These are phyloP conservation scores for Trametes coccinea DNA, from an alignment of 768 basidiomycete genomes.

Conservation along the genomic window DNA sequence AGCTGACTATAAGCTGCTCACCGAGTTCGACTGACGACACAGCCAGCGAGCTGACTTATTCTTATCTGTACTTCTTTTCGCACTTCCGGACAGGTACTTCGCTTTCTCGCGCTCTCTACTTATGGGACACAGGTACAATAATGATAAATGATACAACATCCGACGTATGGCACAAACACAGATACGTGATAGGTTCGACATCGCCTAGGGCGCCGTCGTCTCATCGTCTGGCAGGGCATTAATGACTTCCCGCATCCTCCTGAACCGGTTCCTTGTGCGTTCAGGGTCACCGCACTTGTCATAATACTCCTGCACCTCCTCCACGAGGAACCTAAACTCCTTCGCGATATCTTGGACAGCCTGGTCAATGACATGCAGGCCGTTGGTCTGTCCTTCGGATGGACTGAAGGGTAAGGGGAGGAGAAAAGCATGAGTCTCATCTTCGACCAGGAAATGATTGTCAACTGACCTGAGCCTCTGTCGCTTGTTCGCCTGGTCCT, in stretches of 20 bases:
- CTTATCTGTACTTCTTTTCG: neutral
- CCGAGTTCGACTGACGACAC: slow-evolving; percentile 52
- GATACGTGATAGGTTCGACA: neutral
- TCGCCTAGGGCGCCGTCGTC: neutral
- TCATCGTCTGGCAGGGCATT: slow-evolving; percentile 26
- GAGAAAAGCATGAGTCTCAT: neutral
- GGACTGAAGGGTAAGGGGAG: slow-evolving; percentile 4
- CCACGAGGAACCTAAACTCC: slow-evolving; percentile 68
- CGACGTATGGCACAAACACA: neutral
- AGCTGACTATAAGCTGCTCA: slow-evolving; percentile 64
- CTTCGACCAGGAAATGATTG: neutral
- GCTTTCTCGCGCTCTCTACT: too few relatives aligned
- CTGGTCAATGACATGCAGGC: slow-evolving; percentile 66
- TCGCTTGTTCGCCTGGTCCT: slow-evolving; percentile 44
- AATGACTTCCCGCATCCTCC: slow-evolving; percentile 58
- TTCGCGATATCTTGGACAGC: slow-evolving; percentile 64
- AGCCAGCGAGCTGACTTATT: neutral
- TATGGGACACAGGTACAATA: neutral
- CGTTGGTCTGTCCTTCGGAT: slow-evolving; percentile 2
- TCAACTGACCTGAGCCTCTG: slow-evolving; percentile 41
- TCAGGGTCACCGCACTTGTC: slow-evolving; percentile 72
- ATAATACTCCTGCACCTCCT: slow-evolving; percentile 79
- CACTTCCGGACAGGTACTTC: neutral
- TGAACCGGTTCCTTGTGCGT: slow-evolving; percentile 63
- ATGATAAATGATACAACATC: slow-evolving; percentile 14